Evolutionary conservation across 352 stramenopile genomes (phyloP), one percentile per base, ranked within the genome.

Genomic region (Phytopythium chamaehyphon): DNA sequence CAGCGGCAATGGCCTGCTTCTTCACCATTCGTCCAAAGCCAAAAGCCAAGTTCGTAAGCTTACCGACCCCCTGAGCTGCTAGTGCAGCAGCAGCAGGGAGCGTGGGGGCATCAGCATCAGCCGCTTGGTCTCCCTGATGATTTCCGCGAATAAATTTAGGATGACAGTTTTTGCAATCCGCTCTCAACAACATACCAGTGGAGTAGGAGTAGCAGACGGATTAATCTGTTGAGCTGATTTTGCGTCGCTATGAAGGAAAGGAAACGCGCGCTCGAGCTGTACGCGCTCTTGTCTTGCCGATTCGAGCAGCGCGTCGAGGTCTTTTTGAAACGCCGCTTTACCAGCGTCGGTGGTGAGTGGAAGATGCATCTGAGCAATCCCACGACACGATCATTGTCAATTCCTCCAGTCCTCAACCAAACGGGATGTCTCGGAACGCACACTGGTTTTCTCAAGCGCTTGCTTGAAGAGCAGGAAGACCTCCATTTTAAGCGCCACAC

Each of bases 11-110:
- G 7, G 83, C 80, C 60, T 93, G 83, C 43, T 90, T 93, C 59
- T 90, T 90, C 40, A 93, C 76, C 76, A 90, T 90, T 16, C 80
- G 71, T 6, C 83, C 83, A 50, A 93, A 93, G 0, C 83, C 83
- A 51, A 84, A 83, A 0, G 83, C 83, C n/a, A 93, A 48, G 52
- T 85, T 89, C 10, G 80, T 91, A 26, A 93, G 58, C 44, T 91
- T 90, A 40, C 76, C 76, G 31, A 92, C 84, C 0, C 71, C 69
- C 8, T 50, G 40, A 10, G 57, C 69, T 51, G 61, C 55, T 6
- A 54, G 54, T 22, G 47, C 51, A 16, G 54, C 60, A 14, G 55
- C 52, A 37, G 40, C 49, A 63, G 47, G 59, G 39, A 36, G 46
- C 31, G 38, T 38, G 38, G 12, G 62, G 55, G 44, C 44, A 12